Evolutionary conservation across 176 grass and related monocot genomes (phyloP).

Genomic region (Oryza meyeriana): DNA sequence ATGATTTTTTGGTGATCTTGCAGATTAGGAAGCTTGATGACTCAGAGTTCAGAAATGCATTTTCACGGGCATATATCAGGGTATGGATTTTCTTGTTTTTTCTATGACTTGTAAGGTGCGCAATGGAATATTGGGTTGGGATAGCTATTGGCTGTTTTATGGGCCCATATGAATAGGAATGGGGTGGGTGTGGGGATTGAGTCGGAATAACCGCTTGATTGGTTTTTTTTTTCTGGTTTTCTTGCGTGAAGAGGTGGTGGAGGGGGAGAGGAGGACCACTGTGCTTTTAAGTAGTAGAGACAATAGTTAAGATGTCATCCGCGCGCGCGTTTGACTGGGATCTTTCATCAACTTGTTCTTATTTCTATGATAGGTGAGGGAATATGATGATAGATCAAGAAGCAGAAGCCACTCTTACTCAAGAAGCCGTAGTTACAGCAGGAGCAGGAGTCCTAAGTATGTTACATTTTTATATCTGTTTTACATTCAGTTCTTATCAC

Average conservation of each 20-base stretch:
- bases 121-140: no score
- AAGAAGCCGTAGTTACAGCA: constrained; percentile 60
- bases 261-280: no score
- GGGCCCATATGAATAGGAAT: no score
- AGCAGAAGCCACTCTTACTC: constrained; percentile 67
- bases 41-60: constrained; percentile 88
- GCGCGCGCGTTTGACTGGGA: neutral
- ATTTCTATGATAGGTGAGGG: constrained; percentile 55
- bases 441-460: constrained; percentile 43
- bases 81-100: constrained; percentile 37
- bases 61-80: constrained; percentile 86
- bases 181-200: no score
- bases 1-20: neutral
- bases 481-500: neutral
- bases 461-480: neutral
- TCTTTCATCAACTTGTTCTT: neutral
- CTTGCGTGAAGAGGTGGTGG: no score
- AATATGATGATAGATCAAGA: constrained; percentile 71
- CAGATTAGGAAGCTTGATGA: constrained; percentile 88
- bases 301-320: constrained; percentile 11
- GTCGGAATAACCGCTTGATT: no score
- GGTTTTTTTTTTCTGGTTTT: no score
- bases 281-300: no score
- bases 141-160: no score
- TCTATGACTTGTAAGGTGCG: no score